Evolutionary conservation across 2,329 filamentous ascomycete genomes (phyloP).

Genomic region (Clarireedia homoeocarpa): DNA sequence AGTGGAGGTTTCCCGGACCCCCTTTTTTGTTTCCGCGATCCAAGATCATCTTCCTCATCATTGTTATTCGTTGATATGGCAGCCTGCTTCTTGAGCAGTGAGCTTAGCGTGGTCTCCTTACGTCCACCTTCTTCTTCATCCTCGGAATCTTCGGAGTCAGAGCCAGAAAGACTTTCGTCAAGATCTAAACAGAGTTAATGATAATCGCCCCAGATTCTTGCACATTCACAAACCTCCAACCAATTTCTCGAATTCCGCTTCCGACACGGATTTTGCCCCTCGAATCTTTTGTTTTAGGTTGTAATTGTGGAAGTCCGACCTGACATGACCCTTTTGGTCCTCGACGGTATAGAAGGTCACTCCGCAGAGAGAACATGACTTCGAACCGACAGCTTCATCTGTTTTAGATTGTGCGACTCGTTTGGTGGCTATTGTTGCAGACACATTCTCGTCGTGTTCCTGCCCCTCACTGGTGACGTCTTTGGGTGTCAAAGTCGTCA

Average conservation of each 20-base stretch:
- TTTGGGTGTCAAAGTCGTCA: conserved; percentile 29
- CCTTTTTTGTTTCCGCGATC: conserved; percentile 41
- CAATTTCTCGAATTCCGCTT: conserved; percentile 79
- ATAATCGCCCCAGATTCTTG: conserved; percentile 1
- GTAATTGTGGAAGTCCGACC: conserved; percentile 87
- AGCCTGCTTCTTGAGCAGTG: conserved; percentile 76
- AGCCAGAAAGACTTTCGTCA: conserved; percentile 88
- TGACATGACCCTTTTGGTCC: conserved; percentile 79
- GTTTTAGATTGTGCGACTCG: conserved; percentile 28
- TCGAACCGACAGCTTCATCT: conserved; percentile 50
- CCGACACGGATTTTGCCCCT: conserved; percentile 62
- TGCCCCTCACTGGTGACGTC: conserved; percentile 20
- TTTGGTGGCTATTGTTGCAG: conserved; percentile 26
- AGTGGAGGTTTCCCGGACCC: conserved; percentile 64
- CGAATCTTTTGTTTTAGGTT: conserved; percentile 89
- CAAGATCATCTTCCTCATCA: conserved; percentile 40
- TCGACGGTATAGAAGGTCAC: conserved; percentile 62
- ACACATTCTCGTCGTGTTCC: conserved; percentile 18
- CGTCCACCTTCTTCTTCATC: conserved; percentile 48
- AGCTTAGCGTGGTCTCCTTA: conserved; percentile 66
- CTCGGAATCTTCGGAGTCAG: conserved; percentile 62
- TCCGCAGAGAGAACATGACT: conserved; percentile 74
- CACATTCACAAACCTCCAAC: conserved; percentile 43
- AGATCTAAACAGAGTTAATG: conserved; percentile 44
- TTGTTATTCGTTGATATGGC: conserved; percentile 48